phyloP scores from a whole-genome alignment of 1,284 basidiomycete genomes.

The Austroboletus niveus region DNA sequence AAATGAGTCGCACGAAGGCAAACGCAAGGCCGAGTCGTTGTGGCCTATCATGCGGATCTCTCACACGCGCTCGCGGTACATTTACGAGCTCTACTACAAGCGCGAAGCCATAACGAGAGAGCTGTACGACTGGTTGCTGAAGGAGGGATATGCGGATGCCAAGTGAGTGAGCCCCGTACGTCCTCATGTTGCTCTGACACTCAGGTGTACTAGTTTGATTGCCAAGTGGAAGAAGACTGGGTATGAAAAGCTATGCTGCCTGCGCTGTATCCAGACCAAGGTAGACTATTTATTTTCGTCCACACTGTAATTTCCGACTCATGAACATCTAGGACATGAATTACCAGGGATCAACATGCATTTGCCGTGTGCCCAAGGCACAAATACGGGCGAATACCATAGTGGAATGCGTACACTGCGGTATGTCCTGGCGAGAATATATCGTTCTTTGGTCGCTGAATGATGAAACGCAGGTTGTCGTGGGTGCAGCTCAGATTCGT shows the following conservation, averaged over 20 bases:
- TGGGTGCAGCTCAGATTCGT: slow-evolving; percentile 84
- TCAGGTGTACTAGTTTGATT: slow-evolving; percentile 66
- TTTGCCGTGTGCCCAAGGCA: slow-evolving; percentile 96
- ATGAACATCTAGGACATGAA: slow-evolving; percentile 84
- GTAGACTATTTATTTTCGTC: slow-evolving; percentile 41
- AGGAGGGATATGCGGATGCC: slow-evolving; percentile 96
- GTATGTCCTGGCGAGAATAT: slow-evolving; percentile 48
- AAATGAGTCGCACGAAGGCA: slow-evolving; percentile 96
- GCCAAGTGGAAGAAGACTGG: slow-evolving; percentile 99
- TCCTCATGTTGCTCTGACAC: slow-evolving; percentile 4
- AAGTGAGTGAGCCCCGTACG: slow-evolving; percentile 65
- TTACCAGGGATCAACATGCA: slow-evolving; percentile 98
- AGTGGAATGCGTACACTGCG: slow-evolving; percentile 98
- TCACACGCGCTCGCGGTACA: slow-evolving; percentile 93
- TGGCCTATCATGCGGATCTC: slow-evolving; percentile 99
- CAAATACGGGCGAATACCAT: slow-evolving; percentile 88
- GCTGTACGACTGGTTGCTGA: slow-evolving; percentile 97
- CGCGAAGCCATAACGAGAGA: slow-evolving; percentile 93
- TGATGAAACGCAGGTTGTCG: slow-evolving; percentile 56
- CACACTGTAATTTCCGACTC: slow-evolving; percentile 13
- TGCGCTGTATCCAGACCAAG: slow-evolving; percentile 94
- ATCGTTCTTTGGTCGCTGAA: slow-evolving; percentile 9
- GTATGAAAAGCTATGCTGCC: slow-evolving; percentile 97
- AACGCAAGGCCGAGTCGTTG: slow-evolving; percentile 94
- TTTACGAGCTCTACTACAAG: slow-evolving; percentile 99